These are phyloP conservation scores for Neodidymelliopsis sp. DNA, from an alignment of 2,329 filamentous ascomycete genomes.

Conservation along the genomic window DNA sequence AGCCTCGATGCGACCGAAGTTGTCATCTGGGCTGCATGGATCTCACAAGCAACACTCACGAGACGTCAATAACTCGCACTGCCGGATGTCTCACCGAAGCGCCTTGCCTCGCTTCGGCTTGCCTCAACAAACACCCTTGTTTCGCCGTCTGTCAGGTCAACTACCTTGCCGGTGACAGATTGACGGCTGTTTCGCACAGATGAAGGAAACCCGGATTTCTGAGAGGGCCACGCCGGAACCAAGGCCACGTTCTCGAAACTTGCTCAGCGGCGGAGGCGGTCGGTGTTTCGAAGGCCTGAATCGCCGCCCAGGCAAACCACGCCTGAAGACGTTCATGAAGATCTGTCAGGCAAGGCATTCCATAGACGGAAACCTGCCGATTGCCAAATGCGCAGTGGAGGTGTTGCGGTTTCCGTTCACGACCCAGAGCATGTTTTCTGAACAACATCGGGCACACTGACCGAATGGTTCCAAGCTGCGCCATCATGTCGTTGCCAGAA, in stretches of 20 bases:
- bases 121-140: conserved; percentile 4
- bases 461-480: background rate
- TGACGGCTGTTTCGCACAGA: conserved; percentile 35
- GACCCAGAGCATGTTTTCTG: background rate
- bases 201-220: conserved; percentile 14
- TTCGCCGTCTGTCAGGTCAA: conserved; percentile 17
- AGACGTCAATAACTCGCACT: conserved; percentile 1
- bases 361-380: conserved; percentile 2
- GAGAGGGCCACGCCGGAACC: background rate
- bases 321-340: background rate
- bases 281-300: conserved; percentile 10
- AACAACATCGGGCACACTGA: background rate
- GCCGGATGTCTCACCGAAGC: conserved; percentile 1
- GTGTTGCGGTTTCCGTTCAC: conserved; percentile 1
- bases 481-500: background rate
- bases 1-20: background rate
- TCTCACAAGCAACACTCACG: background rate
- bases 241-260: conserved; percentile 11
- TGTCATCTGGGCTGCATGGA: background rate
- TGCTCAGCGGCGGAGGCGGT: conserved; percentile 9
- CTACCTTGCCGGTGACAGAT: conserved; percentile 23
- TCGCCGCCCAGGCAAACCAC: conserved; percentile 1
- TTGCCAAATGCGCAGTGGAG: conserved; percentile 3
- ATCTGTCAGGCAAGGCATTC: background rate
- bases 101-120: conserved; percentile 3